Conservation (phyloP, 257 asterid genomes). For the Solanum chiquidenum region DNA sequence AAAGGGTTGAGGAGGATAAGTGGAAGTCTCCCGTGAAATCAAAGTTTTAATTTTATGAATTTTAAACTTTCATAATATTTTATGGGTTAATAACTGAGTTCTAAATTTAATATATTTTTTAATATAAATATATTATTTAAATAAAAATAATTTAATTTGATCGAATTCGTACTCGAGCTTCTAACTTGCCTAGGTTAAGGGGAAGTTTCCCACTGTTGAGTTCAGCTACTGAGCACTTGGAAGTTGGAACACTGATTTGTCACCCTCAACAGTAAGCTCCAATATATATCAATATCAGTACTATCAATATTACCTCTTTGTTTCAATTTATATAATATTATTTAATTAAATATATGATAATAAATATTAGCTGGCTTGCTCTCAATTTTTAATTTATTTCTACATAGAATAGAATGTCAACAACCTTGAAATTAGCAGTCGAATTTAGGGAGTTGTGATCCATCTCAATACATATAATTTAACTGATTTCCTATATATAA, state of each 20-base stretch:
- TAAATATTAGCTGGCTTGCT: background rate
- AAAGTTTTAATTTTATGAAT: too few species aligned
- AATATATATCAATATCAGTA: background rate
- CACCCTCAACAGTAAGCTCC: background rate
- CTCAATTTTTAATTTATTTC: background rate
- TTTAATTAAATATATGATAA: background rate
- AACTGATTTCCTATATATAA: background rate
- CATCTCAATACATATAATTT: background rate
- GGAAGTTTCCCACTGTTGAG: background rate
- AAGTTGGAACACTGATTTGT: background rate
- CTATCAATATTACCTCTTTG: background rate
- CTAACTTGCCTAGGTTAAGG: background rate
- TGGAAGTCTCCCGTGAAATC: accelerated
- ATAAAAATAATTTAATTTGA: too few species aligned
- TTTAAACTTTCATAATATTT: too few species aligned
- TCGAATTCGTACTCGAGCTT: too few species aligned
- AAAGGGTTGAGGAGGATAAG: too few species aligned
- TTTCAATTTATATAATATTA: background rate
- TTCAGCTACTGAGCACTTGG: background rate
- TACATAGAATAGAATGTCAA: background rate
- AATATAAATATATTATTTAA: too few species aligned
- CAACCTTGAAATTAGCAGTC: background rate
- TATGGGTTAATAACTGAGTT: accelerated
- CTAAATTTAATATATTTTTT: too few species aligned
- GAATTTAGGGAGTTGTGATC: background rate